Base-by-base conservation (phyloP, 176 grass and related monocot genomes). In the Pharus latifolius region DNA sequence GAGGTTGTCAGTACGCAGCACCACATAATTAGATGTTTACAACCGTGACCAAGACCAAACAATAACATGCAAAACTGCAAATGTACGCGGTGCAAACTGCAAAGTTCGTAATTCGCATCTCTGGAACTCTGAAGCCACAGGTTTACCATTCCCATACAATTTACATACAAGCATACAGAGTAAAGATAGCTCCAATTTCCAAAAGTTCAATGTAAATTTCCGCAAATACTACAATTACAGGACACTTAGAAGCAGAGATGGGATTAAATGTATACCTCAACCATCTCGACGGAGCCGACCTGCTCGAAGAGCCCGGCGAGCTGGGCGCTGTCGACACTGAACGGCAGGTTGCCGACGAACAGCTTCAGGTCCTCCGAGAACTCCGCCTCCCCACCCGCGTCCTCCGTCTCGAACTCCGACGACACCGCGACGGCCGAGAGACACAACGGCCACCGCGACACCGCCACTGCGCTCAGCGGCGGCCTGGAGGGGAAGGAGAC, bases 301-400 rank as follows among this genome's bases (percentile, higher is more conserved):
- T 86, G 72, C 54, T 90, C 84, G 60, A 99, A 99, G 45, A 99
- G 84, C 29, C 82, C 87, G 3, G 95, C 95, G 49, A 99, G 91
- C 85, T 91, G 84, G 18, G 90, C 66, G 63, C 95, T 99, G 78
- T 99, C 95, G 60, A 99, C 87, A 61, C 51, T 86, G 75, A 94
- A 99, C 5, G 95, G 82, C 4, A 99, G 87, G 73, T 99, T 99
- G 28, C 95, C 95, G 23, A 99, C 95, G 63, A 99, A 99, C 33
- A 99, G 73, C 73, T 88, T 99, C 25, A 80, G 59, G 28, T 99
- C 90, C 71, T 79, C 77, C 18, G 81, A 49, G 41, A 68, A 81
- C 75, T 67, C 82, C 45, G 34, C 73, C 34, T 57, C 33, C 1
- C 88, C 32, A 7, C 75, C 69, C 28, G 51, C 90, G 33, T 76